Evolutionary conservation across 495 filamentous ascomycete genomes (phyloP).

Genomic region (Astrocystis sublimbata): DNA sequence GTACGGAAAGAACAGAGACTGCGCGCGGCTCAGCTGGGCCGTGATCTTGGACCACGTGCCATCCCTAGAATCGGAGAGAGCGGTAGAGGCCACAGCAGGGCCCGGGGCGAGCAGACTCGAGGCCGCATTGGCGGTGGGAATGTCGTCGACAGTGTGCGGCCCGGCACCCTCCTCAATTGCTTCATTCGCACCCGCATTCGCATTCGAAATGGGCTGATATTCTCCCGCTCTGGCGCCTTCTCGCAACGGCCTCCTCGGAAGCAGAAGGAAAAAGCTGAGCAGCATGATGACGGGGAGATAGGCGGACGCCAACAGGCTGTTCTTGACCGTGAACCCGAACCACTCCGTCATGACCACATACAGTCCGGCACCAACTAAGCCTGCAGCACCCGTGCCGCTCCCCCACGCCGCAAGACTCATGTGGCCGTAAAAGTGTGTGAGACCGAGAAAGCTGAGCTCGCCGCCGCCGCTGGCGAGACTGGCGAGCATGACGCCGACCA

Average conservation of each 20-base stretch:
- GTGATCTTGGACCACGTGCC: slow-evolving; percentile 42
- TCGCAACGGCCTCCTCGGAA: slow-evolving; percentile 64
- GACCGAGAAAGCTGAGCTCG: slow-evolving; percentile 82
- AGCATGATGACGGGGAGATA: slow-evolving; percentile 82
- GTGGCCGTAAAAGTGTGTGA: slow-evolving; percentile 93
- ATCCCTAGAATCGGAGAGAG: slow-evolving; percentile 19
- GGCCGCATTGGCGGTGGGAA: slow-evolving; percentile 27
- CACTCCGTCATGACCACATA: slow-evolving; percentile 86
- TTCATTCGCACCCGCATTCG: no score
- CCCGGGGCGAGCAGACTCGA: slow-evolving; percentile 43
- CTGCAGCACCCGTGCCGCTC: slow-evolving; percentile 88
- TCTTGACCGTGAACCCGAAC: slow-evolving; percentile 66
- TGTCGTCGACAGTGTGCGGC: slow-evolving; percentile 38
- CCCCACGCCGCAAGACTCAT: slow-evolving; percentile 91
- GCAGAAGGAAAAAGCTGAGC: slow-evolving; percentile 75
- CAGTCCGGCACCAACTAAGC: slow-evolving; percentile 79
- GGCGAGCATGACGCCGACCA: slow-evolving; percentile 81
- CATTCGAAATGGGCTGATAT: slow-evolving; percentile 45
- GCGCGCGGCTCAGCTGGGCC: slow-evolving; percentile 46
- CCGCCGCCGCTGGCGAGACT: slow-evolving; percentile 82
- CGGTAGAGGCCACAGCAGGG: slow-evolving; percentile 33
- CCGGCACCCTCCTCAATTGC: no score
- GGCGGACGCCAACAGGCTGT: slow-evolving; percentile 72
- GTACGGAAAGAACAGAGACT: slow-evolving; percentile 52
- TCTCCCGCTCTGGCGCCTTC: slow-evolving; percentile 35